A percentile compares a stretch with the other conserved stretches of the same genome.
These are phyloP conservation scores for Pythium sp. DNA, from an alignment of 352 stramenopile species.

Conservation along the genomic window DNA sequence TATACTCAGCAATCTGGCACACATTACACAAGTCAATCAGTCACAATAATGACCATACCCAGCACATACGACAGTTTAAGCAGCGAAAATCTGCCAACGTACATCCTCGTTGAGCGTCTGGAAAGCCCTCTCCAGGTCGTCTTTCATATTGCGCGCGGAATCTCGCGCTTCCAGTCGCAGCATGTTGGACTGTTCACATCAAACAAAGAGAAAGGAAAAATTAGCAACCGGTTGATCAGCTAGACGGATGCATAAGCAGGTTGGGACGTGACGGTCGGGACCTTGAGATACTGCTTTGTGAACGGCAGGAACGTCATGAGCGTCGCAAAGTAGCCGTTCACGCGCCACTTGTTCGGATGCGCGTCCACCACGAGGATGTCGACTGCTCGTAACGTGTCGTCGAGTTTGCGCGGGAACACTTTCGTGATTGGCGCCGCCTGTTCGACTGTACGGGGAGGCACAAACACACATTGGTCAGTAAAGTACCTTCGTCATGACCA, in stretches of 20 bases:
- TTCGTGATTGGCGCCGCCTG: conserved; percentile 66
- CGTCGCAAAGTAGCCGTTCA: conserved; percentile 87
- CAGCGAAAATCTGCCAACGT: background rate
- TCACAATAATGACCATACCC: background rate
- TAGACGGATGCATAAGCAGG: background rate
- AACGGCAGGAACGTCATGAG: conserved; percentile 88
- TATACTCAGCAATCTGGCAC: conserved; percentile 40
- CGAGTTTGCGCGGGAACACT: conserved; percentile 74
- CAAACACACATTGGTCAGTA: background rate
- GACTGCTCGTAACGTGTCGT: conserved; percentile 75
- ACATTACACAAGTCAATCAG: conserved; percentile 2
- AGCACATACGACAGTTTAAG: background rate
- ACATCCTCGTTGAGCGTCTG: conserved; percentile 29
- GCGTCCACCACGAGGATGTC: conserved; percentile 79
- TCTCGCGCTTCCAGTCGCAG: conserved; percentile 78
- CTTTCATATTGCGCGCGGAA: conserved; percentile 44
- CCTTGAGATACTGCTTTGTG: conserved; percentile 86
- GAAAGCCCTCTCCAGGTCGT: conserved; percentile 54
- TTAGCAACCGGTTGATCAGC: background rate
- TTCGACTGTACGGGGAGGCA: conserved; percentile 29
- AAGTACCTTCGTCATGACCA: background rate
- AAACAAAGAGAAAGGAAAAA: conserved; percentile 1
- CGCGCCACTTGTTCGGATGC: conserved; percentile 86
- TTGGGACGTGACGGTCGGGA: conserved; percentile 13
- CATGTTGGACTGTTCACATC: conserved; percentile 72